phyloP scores from a whole-genome alignment of 805 yeast genomes.

The Wickerhamomyces alni region DNA sequence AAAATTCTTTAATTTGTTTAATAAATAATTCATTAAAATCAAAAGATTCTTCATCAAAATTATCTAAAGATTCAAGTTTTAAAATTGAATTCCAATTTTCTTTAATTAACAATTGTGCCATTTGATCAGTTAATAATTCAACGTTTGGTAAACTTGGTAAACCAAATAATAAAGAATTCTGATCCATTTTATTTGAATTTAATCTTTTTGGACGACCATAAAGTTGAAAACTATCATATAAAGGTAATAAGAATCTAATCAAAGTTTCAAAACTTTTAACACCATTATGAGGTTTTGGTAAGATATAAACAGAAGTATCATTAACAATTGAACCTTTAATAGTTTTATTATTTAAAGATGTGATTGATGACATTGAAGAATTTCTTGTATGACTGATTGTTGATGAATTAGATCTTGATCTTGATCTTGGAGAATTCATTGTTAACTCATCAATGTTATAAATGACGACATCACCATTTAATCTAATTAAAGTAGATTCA shows the following conservation, averaged over 20 bases:
- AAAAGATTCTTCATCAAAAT: constrained; percentile 1
- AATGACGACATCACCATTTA: constrained; percentile 48
- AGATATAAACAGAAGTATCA: constrained; percentile 37
- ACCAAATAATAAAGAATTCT: constrained; percentile 57
- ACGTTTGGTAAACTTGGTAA: constrained; percentile 70
- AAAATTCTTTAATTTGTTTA: constrained; percentile 3
- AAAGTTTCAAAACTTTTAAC: constrained; percentile 69
- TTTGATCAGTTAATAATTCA: constrained; percentile 36
- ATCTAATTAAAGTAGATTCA: constrained; percentile 46
- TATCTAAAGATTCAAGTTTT: not conserved
- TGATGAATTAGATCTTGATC: constrained; percentile 7
- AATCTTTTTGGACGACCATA: constrained; percentile 71
- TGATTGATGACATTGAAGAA: constrained; percentile 9
- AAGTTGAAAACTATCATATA: constrained; percentile 61
- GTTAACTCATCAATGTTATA: constrained; percentile 12
- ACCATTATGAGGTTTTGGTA: constrained; percentile 70
- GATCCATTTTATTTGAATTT: constrained; percentile 49
- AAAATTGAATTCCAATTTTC: constrained; percentile 14
- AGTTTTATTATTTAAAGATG: constrained; percentile 8
- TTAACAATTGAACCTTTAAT: constrained; percentile 5
- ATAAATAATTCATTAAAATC: constrained; percentile 5
- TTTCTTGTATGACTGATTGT: constrained; percentile 3
- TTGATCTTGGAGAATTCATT: not conserved
- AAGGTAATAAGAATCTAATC: constrained; percentile 62
- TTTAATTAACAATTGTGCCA: constrained; percentile 7